phyloP scores from a whole-genome alignment of 768 basidiomycete species.

The Phylloporus arenicola region DNA sequence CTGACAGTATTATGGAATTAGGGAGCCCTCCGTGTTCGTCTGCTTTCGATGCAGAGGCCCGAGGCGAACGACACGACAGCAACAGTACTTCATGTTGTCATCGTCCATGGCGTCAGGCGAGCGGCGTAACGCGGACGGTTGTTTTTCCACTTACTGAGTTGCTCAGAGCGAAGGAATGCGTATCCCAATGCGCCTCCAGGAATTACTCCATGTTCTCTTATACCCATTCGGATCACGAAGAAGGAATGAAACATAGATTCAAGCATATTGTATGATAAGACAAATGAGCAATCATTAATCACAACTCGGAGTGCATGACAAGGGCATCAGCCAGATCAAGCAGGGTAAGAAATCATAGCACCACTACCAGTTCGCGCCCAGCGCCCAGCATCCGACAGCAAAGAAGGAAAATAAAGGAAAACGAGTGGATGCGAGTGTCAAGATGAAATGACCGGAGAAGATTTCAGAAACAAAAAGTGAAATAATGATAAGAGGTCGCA shows the following conservation, averaged over 20 bases:
- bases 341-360: neutral
- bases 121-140: too few relatives aligned
- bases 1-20: too few relatives aligned
- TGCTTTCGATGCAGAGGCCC: too few relatives aligned
- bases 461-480: slow-evolving; percentile 1
- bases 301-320: neutral
- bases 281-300: neutral
- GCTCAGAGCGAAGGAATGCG: too few relatives aligned
- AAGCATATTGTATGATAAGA: slow-evolving; percentile 15
- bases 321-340: neutral
- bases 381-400: neutral
- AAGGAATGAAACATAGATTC: slow-evolving; percentile 15
- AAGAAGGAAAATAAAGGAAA: neutral
- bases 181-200: too few relatives aligned
- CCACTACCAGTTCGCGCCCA: neutral
- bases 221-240: too few relatives aligned
- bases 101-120: too few relatives aligned
- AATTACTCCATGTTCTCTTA: neutral
- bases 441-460: slow-evolving; percentile 3
- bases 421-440: neutral
- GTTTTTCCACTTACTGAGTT: too few relatives aligned
- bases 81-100: too few relatives aligned
- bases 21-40: too few relatives aligned
- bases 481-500: slow-evolving; percentile 25
- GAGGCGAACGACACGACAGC: too few relatives aligned